These are phyloP conservation scores for Aspergillus saccharolyticus DNA, from an alignment of 495 filamentous ascomycete genomes.

Conservation along the genomic window DNA sequence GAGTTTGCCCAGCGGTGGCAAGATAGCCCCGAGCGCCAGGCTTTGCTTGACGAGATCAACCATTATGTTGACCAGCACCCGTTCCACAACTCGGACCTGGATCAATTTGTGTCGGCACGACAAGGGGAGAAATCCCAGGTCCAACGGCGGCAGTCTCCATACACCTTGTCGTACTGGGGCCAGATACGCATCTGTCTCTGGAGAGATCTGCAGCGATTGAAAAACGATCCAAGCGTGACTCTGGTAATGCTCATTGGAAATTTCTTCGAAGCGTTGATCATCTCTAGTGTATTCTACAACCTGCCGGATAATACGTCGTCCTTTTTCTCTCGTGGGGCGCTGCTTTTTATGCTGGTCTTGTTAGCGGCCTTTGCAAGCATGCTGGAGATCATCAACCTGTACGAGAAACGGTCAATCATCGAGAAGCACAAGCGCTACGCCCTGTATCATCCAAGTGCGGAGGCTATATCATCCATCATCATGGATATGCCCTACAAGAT, in stretches of 20 bases:
- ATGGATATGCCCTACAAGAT: conserved; percentile 52
- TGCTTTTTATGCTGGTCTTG: conserved; percentile 83
- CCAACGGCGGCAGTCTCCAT: conserved; percentile 28
- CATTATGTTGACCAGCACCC: conserved; percentile 34
- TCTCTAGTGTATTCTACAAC: conserved; percentile 79
- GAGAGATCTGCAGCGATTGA: conserved; percentile 49
- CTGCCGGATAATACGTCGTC: conserved; percentile 51
- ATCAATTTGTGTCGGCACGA: conserved; percentile 18
- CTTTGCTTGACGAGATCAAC: conserved; percentile 44
- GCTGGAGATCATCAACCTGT: conserved; percentile 53
- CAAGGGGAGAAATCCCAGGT: conserved; percentile 19
- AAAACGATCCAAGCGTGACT: conserved; percentile 64
- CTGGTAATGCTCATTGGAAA: conserved; percentile 68
- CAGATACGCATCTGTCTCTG: conserved; percentile 38
- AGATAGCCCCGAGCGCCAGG: conserved; percentile 45
- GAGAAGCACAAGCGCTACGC: conserved; percentile 56
- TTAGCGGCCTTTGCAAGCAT: conserved; percentile 46
- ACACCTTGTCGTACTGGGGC: conserved; percentile 29
- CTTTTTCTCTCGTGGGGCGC: conserved; percentile 68
- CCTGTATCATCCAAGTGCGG: conserved; percentile 54
- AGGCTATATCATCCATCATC: conserved; percentile 50
- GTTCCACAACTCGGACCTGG: conserved; percentile 14
- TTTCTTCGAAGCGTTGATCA: conserved; percentile 68
- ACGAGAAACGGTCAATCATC: conserved; percentile 53
- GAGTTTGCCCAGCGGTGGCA: conserved; percentile 62